phyloP scores from a whole-genome alignment of 1,284 basidiomycete genomes.

The Puccinia polysora region DNA sequence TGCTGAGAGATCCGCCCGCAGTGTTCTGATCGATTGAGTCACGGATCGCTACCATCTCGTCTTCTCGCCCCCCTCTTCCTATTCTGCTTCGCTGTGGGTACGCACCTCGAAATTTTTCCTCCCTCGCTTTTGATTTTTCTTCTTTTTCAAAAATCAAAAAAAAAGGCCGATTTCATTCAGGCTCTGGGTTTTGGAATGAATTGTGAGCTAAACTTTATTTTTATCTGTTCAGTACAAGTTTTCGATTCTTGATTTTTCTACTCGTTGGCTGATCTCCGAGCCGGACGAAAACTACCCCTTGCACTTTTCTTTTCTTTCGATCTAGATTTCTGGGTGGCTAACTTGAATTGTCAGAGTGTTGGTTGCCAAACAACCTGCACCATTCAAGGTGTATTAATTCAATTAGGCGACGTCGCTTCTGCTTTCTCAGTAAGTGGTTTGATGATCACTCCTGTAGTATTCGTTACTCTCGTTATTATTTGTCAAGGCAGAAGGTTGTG shows the following conservation, averaged over 20 bases:
- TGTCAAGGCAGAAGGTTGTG: too few species aligned
- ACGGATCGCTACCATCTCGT: neutral
- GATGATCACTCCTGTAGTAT: neutral
- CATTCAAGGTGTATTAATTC: conserved; percentile 39
- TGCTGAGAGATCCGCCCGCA: neutral
- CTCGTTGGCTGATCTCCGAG: neutral
- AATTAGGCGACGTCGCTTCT: conserved; percentile 34
- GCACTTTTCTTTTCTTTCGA: neutral
- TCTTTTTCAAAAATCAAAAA: neutral
- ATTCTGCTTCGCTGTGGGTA: too few species aligned
- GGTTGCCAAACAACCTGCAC: conserved; percentile 26
- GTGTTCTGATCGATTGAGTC: neutral
- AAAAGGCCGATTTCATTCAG: conserved; percentile 41
- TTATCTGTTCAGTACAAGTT: neutral
- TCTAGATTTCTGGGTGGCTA: conserved; percentile 22
- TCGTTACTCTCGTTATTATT: too few species aligned
- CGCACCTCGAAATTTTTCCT: too few species aligned
- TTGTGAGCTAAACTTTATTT: conserved; percentile 3
- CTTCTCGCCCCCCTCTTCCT: neutral
- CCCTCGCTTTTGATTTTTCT: neutral
- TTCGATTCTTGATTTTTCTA: neutral
- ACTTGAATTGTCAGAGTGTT: neutral
- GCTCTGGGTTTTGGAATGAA: conserved; percentile 42
- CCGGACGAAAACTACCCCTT: neutral
- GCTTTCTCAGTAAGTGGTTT: conserved; percentile 30